Base-by-base conservation (phyloP, 225 moss, liverwort and hornwort genomes). In the Polytrichum formosum region DNA sequence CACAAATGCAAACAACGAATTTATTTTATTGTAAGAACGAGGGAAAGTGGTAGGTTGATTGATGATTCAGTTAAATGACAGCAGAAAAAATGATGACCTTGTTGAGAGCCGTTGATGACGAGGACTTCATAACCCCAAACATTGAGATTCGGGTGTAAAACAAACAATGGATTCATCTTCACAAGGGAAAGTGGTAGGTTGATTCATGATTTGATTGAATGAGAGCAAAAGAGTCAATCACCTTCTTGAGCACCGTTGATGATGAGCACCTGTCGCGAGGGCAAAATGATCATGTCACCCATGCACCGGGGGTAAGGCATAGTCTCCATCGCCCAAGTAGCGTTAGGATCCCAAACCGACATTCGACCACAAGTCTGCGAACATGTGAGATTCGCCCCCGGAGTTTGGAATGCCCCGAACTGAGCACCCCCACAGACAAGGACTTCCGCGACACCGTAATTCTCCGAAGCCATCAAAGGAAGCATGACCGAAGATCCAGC, bases 401-500 rank as follows among this genome's bases (percentile, higher is more conserved):
- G 73, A 64, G 83, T 55, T 23, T 33, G 21, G 69, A 73, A 92
- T 6, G 89, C 87, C 18, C 85, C 90, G 28, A 71, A 78, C 55
- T 79, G 77, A 8, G 90, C 77, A 30, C 89, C 91, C 9, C 90
- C 90, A 67, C 91, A 92, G 0, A 90, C 53, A 28, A 92, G 26
- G n/a, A 92, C 71, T 67, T 92, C 82, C 4, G 83, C 91, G 1
- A 66, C 61, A 0, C 73, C 13, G 61, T 77, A 90, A 21, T 80
- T 69, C 46, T 73, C 86, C 1, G 81, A 54, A 7, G 85, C 77
- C 68, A 75, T 73, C 61, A 92, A 37, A 8, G 91, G 87, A 19
- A 87, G 69, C 81, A 90, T 64, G 26, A 92, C 91, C 6, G 87
- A 85, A 8, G 85, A 85, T 67, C 91, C 91, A 31, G 81, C 90